phyloP scores from a whole-genome alignment of 805 yeast genomes.

The Kodamaea kaohsiungensis region DNA sequence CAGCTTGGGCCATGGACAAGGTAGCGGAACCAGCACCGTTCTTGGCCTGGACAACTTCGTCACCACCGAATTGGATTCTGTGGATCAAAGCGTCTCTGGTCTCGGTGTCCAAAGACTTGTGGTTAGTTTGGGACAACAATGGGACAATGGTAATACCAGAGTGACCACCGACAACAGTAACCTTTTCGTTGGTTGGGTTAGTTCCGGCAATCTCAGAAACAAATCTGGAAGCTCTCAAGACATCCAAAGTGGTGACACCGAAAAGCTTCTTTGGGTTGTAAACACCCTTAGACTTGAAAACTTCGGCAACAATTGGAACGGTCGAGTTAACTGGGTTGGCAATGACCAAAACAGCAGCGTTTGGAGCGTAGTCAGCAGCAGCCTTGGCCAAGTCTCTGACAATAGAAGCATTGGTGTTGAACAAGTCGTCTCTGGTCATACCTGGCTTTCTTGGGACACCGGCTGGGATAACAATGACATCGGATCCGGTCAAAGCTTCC shows the following conservation, averaged over 20 bases:
- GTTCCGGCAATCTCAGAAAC: slow-evolving; percentile 65
- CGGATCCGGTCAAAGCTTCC: slow-evolving; percentile 74
- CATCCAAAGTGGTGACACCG: slow-evolving; percentile 96
- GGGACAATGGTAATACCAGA: slow-evolving; percentile 97
- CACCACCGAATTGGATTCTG: slow-evolving; percentile 94
- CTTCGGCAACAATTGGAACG: slow-evolving; percentile 95
- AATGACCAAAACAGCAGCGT: slow-evolving; percentile 79
- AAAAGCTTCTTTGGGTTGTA: slow-evolving; percentile 90
- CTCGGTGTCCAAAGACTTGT: slow-evolving; percentile 64
- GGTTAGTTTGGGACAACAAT: slow-evolving; percentile 80
- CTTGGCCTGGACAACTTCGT: slow-evolving; percentile 84
- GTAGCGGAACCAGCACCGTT: slow-evolving; percentile 86
- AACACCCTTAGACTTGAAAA: slow-evolving; percentile 78
- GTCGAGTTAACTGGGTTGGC: slow-evolving; percentile 98
- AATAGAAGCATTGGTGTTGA: slow-evolving; percentile 94
- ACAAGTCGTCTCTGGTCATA: slow-evolving; percentile 96
- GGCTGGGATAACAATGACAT: slow-evolving; percentile 90
- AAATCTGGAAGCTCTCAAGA: slow-evolving; percentile 86
- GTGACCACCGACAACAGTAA: slow-evolving; percentile 95
- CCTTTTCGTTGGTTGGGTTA: slow-evolving; percentile 74
- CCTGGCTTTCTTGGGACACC: slow-evolving; percentile 99
- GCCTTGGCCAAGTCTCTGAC: slow-evolving; percentile 91
- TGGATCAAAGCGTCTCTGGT: slow-evolving; percentile 66
- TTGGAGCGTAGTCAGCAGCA: slow-evolving; percentile 78
- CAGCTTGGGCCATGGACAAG: slow-evolving; percentile 86